These are phyloP conservation scores for Aspergillus bridgeri DNA, from an alignment of 495 filamentous ascomycete species.

Conservation along the genomic window DNA sequence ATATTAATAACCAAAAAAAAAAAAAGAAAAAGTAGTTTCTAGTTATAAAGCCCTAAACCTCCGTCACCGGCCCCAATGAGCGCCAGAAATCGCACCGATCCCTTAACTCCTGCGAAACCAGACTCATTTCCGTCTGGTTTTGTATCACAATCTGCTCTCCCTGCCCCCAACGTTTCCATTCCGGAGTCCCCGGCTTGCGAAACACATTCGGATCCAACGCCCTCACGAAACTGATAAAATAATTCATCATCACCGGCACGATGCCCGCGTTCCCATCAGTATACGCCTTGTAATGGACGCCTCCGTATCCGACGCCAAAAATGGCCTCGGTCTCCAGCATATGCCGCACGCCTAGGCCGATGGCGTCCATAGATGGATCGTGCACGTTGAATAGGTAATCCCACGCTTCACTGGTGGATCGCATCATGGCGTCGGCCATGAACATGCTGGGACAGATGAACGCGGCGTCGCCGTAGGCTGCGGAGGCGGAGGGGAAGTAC, in stretches of 20 bases:
- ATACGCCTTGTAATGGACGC: slow-evolving; percentile 18
- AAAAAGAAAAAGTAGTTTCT: too few relatives aligned
- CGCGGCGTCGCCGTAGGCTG: slow-evolving; percentile 62
- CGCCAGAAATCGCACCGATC: slow-evolving; percentile 48
- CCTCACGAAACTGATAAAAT: slow-evolving; percentile 63
- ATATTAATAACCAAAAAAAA: background rate
- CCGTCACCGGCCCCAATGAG: slow-evolving; percentile 6
- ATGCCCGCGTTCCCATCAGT: slow-evolving; percentile 42
- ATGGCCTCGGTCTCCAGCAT: slow-evolving; percentile 57
- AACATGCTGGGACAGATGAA: slow-evolving; percentile 59
- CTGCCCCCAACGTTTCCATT: slow-evolving; percentile 41
- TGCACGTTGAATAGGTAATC: slow-evolving; percentile 63
- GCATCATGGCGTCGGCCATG: slow-evolving; percentile 41
- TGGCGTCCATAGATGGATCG: slow-evolving; percentile 40
- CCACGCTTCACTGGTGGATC: slow-evolving; percentile 36
- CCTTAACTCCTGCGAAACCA: slow-evolving; percentile 35
- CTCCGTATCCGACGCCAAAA: slow-evolving; percentile 37
- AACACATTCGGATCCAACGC: slow-evolving; percentile 56
- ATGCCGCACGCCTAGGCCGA: slow-evolving; percentile 61
- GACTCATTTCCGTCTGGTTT: slow-evolving; percentile 54
- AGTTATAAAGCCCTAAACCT: background rate
- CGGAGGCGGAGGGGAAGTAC: slow-evolving; percentile 54
- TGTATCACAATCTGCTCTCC: slow-evolving; percentile 39
- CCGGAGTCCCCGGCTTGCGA: slow-evolving; percentile 30
- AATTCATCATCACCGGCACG: slow-evolving; percentile 53